Evolutionary conservation across 176 grass and related monocot species (phyloP).

Genomic region (Thinopyrum elongatum): DNA sequence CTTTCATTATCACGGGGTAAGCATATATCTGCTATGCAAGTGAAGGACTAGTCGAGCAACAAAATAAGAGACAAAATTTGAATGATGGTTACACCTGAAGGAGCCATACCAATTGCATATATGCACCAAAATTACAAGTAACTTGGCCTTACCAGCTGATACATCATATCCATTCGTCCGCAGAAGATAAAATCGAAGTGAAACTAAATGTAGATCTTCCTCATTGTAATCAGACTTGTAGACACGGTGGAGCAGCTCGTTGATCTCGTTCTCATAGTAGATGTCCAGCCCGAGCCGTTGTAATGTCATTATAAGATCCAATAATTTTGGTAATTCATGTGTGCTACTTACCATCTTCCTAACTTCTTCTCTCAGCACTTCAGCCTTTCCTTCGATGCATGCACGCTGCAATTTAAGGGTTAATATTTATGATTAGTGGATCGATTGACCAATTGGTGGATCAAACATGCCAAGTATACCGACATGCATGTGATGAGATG

Average conservation of each 20-base stretch:
- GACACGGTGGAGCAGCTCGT: neutral
- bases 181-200: slow-evolving; percentile 43
- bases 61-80: neutral
- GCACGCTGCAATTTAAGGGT: neutral
- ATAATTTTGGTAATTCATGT: neutral
- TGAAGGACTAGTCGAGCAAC: neutral
- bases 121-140: neutral
- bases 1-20: neutral
- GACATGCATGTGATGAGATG: neutral
- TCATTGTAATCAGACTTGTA: neutral
- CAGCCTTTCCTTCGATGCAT: neutral
- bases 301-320: slow-evolving; percentile 29
- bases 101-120: neutral
- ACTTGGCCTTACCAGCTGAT: slow-evolving; percentile 16
- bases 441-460: neutral
- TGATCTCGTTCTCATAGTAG: slow-evolving; percentile 30
- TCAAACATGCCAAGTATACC: neutral
- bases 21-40: neutral
- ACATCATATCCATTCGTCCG: slow-evolving; percentile 26
- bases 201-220: slow-evolving; percentile 23
- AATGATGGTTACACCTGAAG: neutral
- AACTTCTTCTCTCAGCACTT: slow-evolving; percentile 21
- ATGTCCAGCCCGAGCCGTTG: slow-evolving; percentile 34
- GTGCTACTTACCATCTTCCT: neutral
- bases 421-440: neutral